phyloP scores from a whole-genome alignment of 371 early-diverging fungal species.

The Umbelopsis sp. region DNA sequence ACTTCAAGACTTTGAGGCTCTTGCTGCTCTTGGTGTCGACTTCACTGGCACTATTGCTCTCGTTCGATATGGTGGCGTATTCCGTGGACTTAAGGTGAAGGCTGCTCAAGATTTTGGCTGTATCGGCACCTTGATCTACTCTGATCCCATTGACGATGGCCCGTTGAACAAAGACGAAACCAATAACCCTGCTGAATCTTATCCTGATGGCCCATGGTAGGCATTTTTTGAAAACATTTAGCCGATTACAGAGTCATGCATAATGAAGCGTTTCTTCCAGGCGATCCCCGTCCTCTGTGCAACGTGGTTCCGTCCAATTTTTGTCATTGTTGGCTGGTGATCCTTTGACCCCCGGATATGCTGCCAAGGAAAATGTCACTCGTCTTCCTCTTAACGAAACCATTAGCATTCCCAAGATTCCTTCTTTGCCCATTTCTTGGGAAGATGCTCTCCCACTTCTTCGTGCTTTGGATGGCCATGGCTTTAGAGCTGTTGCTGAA shows the following conservation, averaged over 20 bases:
- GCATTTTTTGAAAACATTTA: not conserved
- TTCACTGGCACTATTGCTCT: constrained; percentile 59
- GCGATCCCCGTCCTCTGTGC: constrained; percentile 47
- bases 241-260: constrained; percentile 2
- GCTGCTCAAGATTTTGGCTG: constrained; percentile 65
- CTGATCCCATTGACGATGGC: constrained; percentile 64
- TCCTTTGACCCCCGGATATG: constrained; percentile 66
- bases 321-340: constrained; percentile 43
- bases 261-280: constrained; percentile 2
- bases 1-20: constrained; percentile 57
- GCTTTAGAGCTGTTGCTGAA: constrained; percentile 32
- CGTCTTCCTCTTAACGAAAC: constrained; percentile 38
- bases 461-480: constrained; percentile 52
- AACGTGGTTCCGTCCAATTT: constrained; percentile 51
- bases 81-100: constrained; percentile 65
- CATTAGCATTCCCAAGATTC: constrained; percentile 43
- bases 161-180: constrained; percentile 28
- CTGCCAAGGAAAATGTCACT: constrained; percentile 43
- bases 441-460: constrained; percentile 51
- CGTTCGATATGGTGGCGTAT: constrained; percentile 62
- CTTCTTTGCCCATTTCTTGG: constrained; percentile 56
- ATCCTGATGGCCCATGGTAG: constrained; percentile 70
- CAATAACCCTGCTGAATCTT: constrained; percentile 49
- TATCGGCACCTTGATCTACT: constrained; percentile 62
- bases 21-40: constrained; percentile 49